Base-by-base conservation (phyloP, 768 basidiomycete species). In the Suillus weaverae region DNA sequence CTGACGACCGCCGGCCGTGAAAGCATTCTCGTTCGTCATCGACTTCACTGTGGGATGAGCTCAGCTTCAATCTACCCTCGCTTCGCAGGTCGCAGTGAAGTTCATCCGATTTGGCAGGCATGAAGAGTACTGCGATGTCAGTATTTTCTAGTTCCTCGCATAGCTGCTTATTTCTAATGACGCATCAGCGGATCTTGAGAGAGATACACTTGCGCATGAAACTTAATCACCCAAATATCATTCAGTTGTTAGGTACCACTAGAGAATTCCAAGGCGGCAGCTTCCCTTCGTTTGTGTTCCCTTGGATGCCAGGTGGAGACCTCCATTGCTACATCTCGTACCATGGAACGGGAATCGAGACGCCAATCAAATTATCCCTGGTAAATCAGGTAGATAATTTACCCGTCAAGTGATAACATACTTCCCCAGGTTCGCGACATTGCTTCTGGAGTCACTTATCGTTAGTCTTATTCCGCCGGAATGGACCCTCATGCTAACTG, bases 261-360 rank as follows among this genome's bases (percentile, higher is more conserved):
- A 38, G 1, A 14, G 56, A 39, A 18, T 39, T 57, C 5, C 16
- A 30, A 26, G 38, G 26, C 39, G 56, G 9, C 38, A 26, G 16
- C 9, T 57, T 57, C 26, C 22, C 26, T 30, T 57, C 56, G 7
- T 9, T 57, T 11, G 38, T 57, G 5, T 57, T 57, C 16, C 38
- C 56, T 6, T 57, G 56, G 56, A 57, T 57, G 56, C 38, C 16
- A 16, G 18, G 10, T 30, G 56, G 56, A 57, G 56, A 57, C 38
- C 56, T 57, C 22, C 16, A 57, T 39, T 30, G 56, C 38, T 39
- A 57, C 26, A 57, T 57, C 22, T 38, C 56, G 38, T 57, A 57
- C 56, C 9, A 57, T 5, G 56, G 56, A 18, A 18, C 38, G 13
- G 56, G 56, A 22, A 57, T 57, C 9, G 38, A 57, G 38, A 18